Conservation (phyloP, 2,329 filamentous ascomycete species). For the Monosporascus sp. region DNA sequence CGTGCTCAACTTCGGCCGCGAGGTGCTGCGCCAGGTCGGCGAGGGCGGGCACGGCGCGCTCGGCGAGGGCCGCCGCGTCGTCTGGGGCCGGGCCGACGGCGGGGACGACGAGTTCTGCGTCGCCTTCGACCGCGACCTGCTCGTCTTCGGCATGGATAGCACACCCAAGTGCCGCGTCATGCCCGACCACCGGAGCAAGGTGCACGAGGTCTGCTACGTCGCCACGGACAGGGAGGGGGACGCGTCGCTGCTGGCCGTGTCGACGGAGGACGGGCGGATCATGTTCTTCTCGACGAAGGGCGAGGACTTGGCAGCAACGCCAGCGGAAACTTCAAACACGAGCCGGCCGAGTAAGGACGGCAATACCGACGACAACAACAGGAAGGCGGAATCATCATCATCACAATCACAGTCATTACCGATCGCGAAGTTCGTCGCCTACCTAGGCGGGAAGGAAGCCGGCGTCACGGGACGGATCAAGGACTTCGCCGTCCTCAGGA, state of each 20-base stretch:
- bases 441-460: constrained; percentile 68
- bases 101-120: constrained; percentile 75
- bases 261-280: constrained; percentile 86
- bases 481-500: constrained; percentile 67
- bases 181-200: constrained; percentile 64
- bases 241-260: constrained; percentile 61
- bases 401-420: constrained; percentile 30
- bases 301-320: constrained; percentile 34
- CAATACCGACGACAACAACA: constrained; percentile 23
- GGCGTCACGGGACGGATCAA: constrained; percentile 74
- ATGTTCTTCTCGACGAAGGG: constrained; percentile 71
- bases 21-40: constrained; percentile 67
- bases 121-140: constrained; percentile 76
- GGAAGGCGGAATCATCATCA: constrained; percentile 23
- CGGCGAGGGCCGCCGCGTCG: constrained; percentile 77
- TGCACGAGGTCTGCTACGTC: constrained; percentile 78
- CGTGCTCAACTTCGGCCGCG: constrained; percentile 76
- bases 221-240: constrained; percentile 44
- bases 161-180: constrained; percentile 70
- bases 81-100: constrained; percentile 68
- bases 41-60: constrained; percentile 70
- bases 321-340: neutral
- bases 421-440: constrained; percentile 63
- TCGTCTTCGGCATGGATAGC: constrained; percentile 86
- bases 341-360: too few relatives aligned